These are phyloP conservation scores for Pythium coloratum DNA, from an alignment of 352 stramenopile species.

Conservation along the genomic window DNA sequence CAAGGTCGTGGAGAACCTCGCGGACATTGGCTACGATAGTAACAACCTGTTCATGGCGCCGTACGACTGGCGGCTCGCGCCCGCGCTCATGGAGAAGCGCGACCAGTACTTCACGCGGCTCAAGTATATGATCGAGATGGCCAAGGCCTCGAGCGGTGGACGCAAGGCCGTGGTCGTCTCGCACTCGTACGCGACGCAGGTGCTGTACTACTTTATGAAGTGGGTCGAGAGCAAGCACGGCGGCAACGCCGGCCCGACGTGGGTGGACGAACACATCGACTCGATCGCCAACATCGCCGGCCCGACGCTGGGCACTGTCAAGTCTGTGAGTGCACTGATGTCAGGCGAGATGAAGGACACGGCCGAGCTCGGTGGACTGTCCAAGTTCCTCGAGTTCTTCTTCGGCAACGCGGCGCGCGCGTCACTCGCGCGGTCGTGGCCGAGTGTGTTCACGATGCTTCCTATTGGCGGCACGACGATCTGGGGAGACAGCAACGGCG, in stretches of 20 bases:
- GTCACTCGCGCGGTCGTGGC: slow-evolving; percentile 64
- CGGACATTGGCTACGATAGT: slow-evolving; percentile 92
- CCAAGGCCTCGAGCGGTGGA: slow-evolving; percentile 59
- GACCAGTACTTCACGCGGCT: slow-evolving; percentile 93
- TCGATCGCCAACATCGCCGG: slow-evolving; percentile 94
- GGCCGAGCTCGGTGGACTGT: slow-evolving; percentile 83
- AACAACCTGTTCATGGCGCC: slow-evolving; percentile 87
- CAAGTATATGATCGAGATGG: slow-evolving; percentile 91
- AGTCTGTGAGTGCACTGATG: slow-evolving; percentile 90
- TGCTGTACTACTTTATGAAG: slow-evolving; percentile 94
- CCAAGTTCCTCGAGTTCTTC: slow-evolving; percentile 83
- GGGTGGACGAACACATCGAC: slow-evolving; percentile 92
- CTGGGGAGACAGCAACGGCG: slow-evolving; percentile 68
- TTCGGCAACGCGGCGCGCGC: slow-evolving; percentile 61
- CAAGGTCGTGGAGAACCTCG: slow-evolving; percentile 90
- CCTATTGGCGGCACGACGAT: slow-evolving; percentile 91
- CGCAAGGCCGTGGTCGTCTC: slow-evolving; percentile 91
- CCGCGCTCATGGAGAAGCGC: slow-evolving; percentile 68
- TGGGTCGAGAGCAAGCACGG: slow-evolving; percentile 91
- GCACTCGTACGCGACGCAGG: slow-evolving; percentile 92
- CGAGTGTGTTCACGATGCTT: slow-evolving; percentile 91
- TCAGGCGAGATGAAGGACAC: slow-evolving; percentile 97
- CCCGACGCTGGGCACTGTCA: slow-evolving; percentile 90
- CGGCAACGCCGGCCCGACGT: slow-evolving; percentile 86
- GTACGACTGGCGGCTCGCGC: slow-evolving; percentile 86